Conservation (phyloP, 768 basidiomycete genomes). For the Amanita inopinata region DNA sequence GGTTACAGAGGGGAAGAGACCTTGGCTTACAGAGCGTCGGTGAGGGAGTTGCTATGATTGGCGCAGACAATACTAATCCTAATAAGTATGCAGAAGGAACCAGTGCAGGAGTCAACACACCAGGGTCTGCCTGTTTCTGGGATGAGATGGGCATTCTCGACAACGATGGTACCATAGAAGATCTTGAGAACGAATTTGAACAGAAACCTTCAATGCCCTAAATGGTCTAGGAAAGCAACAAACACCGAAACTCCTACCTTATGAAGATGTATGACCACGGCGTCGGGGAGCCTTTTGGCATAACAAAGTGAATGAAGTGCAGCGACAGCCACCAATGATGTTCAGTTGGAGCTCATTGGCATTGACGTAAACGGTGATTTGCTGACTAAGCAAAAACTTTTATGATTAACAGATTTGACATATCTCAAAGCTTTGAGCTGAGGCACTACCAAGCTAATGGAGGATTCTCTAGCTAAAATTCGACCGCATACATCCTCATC, state of each 20-base stretch:
- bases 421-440: background rate
- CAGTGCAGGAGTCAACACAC: conserved; percentile 24
- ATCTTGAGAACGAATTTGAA: conserved; percentile 83
- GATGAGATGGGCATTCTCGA: conserved; percentile 67
- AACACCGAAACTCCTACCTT: conserved; percentile 33
- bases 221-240: background rate
- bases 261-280: conserved; percentile 62
- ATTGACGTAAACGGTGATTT: conserved; percentile 10
- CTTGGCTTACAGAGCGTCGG: conserved; percentile 76
- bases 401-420: conserved; percentile 7
- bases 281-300: conserved; percentile 18
- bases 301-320: background rate
- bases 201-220: conserved; percentile 34
- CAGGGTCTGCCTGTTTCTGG: conserved; percentile 68
- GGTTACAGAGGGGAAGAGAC: background rate
- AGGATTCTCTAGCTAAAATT: conserved; percentile 71
- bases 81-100: background rate
- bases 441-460: conserved; percentile 30
- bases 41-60: conserved; percentile 82
- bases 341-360: background rate
- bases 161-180: conserved; percentile 83
- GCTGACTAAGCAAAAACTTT: conserved; percentile 24
- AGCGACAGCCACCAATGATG: background rate
- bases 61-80: conserved; percentile 66
- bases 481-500: conserved; percentile 75